Evolutionary conservation across 2,329 filamentous ascomycete genomes (phyloP), one percentile per base, ranked within the genome.

Genomic region (Thielaviopsis punctulata): DNA sequence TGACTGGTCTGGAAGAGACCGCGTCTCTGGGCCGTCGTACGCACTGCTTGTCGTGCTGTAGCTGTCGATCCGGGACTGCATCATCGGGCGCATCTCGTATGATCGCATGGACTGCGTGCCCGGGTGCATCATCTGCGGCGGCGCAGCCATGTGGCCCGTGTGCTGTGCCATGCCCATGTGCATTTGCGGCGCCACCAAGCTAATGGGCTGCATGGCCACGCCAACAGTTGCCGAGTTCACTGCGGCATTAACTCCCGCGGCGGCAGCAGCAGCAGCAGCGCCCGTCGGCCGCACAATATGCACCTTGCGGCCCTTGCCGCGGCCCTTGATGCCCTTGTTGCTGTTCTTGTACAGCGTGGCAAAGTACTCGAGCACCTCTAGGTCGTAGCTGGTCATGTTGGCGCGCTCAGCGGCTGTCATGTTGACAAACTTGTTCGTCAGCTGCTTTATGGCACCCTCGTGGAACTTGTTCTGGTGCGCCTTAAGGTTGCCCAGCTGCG

Each of bases 261-360:
- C 45, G n/a, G 41, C 15, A 10, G 39, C 19, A 33, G 58, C 22
- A 36, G 52, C 49, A 22, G 52, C 52, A 6, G 53, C 45, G 30
- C 53, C 55, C 53, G 54, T 44, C 12, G 56, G 59, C 39, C 59
- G 61, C 10, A 62, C 60, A 33, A 55, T 33, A 8, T 62, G 61
- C 51, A 88, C 82, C 54, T 79, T 80, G 53, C 86, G 75, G 59
- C 89, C 85, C 63, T 90, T 92, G 44, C 92, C 92, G 45, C 92
- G 80, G 10, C 92, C 92, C 67, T 95, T 96, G 71, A 96, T 95
- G 1, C 92, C 92, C 66, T 95, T 95, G 75, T 96, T 96, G 68
- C 84, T 89, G 68, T 96, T 93, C 71, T 94, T 95, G 74, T 95
- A 95, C n/a, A 95, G 73, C 0, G 75, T 75, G 3, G 81, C 76